Percentiles rank a stretch among this genome's conserved stretches.
phyloP scores from a whole-genome alignment of 495 filamentous ascomycete genomes.

The Lineolata rhizophorae region DNA sequence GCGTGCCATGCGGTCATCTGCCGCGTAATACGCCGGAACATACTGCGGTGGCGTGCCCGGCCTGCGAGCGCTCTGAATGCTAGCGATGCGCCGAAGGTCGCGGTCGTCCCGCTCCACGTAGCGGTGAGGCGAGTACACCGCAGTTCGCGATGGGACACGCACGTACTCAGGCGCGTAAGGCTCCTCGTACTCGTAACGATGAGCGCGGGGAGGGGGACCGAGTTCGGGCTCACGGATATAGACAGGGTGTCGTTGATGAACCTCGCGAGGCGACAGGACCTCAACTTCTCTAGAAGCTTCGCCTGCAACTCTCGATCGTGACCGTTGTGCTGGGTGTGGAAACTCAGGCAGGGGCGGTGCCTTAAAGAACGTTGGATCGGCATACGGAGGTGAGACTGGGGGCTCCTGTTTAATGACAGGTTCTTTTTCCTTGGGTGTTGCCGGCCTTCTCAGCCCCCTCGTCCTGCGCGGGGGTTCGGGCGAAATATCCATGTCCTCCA shows the following conservation, averaged over 20 bases:
- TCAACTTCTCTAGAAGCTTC: too few species aligned
- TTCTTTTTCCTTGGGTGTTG: too few species aligned
- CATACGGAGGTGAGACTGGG: conserved; percentile 54
- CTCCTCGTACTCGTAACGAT: conserved; percentile 11
- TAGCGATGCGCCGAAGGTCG: conserved; percentile 38
- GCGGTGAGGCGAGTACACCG: too few species aligned
- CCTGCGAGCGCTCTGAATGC: conserved; percentile 21
- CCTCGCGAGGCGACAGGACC: conserved; percentile 24
- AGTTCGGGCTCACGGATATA: neutral
- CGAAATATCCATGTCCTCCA: too few species aligned
- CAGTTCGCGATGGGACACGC: conserved; percentile 23
- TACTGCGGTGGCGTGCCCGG: conserved; percentile 16
- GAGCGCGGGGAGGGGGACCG: conserved; percentile 1
- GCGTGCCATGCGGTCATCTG: conserved; percentile 15
- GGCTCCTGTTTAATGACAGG: conserved; percentile 75
- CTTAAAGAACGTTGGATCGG: conserved; percentile 18
- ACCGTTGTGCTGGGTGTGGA: conserved; percentile 20
- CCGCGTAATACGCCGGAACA: conserved; percentile 3
- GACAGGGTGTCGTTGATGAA: conserved; percentile 5
- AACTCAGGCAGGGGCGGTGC: conserved; percentile 24
- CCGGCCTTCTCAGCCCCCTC: too few species aligned
- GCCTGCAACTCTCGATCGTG: too few species aligned
- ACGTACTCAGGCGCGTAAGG: conserved; percentile 19
- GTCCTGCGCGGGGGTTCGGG: too few species aligned
- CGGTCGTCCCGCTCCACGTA: conserved; percentile 28